Conservation (phyloP, 257 asterid species). For the Capsicum baccatum region DNA sequence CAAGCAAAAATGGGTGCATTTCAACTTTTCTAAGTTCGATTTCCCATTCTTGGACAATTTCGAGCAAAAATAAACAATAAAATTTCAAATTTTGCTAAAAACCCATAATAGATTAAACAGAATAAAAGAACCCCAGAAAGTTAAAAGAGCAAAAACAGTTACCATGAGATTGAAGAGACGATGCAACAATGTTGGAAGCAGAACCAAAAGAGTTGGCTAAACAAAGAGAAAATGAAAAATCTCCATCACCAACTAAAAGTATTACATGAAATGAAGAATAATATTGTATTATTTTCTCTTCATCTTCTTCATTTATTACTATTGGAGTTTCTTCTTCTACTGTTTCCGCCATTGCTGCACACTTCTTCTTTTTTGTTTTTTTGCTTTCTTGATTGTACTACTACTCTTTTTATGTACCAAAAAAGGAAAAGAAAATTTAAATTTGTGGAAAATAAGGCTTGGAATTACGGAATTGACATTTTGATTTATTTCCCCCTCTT, state of each 20-base stretch:
- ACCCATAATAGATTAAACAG: neutral
- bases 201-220: conserved; percentile 41
- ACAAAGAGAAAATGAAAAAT: conserved; percentile 51
- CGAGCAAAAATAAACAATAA: neutral
- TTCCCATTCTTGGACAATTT: conserved; percentile 31
- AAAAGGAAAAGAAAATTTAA: neutral
- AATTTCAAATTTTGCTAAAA: neutral
- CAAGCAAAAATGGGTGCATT: neutral
- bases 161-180: conserved; percentile 67
- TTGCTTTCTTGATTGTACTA: too few relatives aligned
- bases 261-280: conserved; percentile 46
- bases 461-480: neutral
- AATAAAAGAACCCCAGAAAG: neutral
- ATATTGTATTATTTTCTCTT: conserved; percentile 40
- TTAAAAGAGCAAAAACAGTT: neutral
- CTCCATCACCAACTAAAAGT: conserved; percentile 61
- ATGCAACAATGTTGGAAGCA: conserved; percentile 53
- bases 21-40: conserved; percentile 32
- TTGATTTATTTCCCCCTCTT: too few relatives aligned
- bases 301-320: neutral
- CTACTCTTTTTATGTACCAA: neutral
- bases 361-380: too few relatives aligned
- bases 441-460: neutral
- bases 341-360: neutral
- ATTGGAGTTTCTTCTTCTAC: neutral